These are phyloP conservation scores for Luffa aegyptiaca DNA, from an alignment of 306 rosid species.

Conservation along the genomic window DNA sequence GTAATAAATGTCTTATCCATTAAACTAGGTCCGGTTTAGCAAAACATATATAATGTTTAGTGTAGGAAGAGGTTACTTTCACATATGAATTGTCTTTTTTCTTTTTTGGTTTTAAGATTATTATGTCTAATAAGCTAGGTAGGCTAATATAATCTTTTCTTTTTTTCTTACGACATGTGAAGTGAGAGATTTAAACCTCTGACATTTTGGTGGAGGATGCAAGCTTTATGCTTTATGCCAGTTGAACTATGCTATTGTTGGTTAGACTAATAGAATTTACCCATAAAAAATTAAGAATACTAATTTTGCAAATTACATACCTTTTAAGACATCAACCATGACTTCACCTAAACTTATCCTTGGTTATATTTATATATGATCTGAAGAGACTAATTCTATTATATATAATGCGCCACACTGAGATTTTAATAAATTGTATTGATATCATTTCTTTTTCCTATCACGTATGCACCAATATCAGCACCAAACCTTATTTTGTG, in stretches of 20 bases:
- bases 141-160: too few species aligned
- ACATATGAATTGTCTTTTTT: not conserved
- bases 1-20: too few species aligned
- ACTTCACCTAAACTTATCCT: not conserved
- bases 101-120: not conserved
- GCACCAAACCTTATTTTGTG: not conserved
- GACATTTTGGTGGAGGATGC: too few species aligned
- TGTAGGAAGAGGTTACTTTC: not conserved
- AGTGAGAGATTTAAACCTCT: too few species aligned
- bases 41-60: too few species aligned
- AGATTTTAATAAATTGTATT: not conserved
- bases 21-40: too few species aligned
- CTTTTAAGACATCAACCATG: not conserved
- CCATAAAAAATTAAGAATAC: not conserved
- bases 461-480: not conserved
- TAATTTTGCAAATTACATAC: not conserved
- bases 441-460: not conserved
- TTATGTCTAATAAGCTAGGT: not conserved
- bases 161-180: too few species aligned
- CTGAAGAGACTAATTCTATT: not conserved
- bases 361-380: not conserved
- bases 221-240: too few species aligned
- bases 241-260: too few species aligned
- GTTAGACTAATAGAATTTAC: too few species aligned
- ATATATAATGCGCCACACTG: not conserved